Conservation (phyloP, 768 basidiomycete species). For the Exsudoporus frostii region DNA sequence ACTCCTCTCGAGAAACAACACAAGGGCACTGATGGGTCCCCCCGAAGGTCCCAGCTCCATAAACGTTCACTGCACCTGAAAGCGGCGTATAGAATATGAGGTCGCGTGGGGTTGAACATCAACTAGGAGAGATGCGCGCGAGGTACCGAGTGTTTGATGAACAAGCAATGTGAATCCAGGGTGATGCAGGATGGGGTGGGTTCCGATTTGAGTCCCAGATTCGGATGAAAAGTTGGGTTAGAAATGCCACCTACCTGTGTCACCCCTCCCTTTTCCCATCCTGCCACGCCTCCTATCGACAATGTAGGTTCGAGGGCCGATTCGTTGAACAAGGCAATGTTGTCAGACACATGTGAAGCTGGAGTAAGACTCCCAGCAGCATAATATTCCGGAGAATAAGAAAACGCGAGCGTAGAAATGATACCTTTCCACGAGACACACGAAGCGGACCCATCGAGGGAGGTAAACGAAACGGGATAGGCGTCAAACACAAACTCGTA, state of each 20-base stretch:
- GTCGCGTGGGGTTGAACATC: slow-evolving; percentile 69
- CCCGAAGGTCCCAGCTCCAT: slow-evolving; percentile 78
- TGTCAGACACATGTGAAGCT: slow-evolving; percentile 40
- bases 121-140: slow-evolving; percentile 40
- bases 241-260: slow-evolving; percentile 43
- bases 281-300: slow-evolving; percentile 57
- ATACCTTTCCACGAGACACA: slow-evolving; percentile 55
- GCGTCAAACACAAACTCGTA: background rate
- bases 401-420: slow-evolving; percentile 80
- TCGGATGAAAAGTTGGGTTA: background rate
- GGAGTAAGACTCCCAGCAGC: slow-evolving; percentile 77
- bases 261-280: slow-evolving; percentile 34
- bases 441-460: background rate
- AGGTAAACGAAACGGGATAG: background rate
- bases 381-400: slow-evolving; percentile 59
- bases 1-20: slow-evolving; percentile 29
- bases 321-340: slow-evolving; percentile 69
- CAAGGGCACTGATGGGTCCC: slow-evolving; percentile 45
- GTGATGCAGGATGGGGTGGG: background rate
- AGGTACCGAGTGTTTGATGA: background rate
- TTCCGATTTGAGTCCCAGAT: background rate
- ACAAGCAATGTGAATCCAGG: background rate
- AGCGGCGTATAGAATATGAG: slow-evolving; percentile 73
- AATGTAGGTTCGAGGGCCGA: slow-evolving; percentile 52
- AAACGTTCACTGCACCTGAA: slow-evolving; percentile 62